These are phyloP conservation scores for Zymoseptoria ardabiliae DNA, from an alignment of 2,329 filamentous ascomycete genomes.

Conservation along the genomic window DNA sequence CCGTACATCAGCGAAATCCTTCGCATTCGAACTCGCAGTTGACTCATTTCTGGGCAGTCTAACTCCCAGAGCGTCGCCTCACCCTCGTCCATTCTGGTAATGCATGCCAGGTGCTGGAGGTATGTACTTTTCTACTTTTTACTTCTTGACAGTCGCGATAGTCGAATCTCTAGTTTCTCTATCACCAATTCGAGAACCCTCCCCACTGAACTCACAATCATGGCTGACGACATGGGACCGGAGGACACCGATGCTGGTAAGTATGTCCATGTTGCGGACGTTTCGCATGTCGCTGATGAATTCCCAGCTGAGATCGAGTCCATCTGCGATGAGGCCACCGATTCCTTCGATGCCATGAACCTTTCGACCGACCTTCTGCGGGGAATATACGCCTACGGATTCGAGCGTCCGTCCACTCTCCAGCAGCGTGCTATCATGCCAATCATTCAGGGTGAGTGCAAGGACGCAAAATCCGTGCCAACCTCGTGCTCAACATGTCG, in stretches of 20 bases:
- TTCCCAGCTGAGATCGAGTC: conserved; percentile 92
- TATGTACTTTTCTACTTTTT: too few relatives aligned
- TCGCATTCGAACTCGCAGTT: too few relatives aligned
- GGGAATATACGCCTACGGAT: conserved; percentile 99
- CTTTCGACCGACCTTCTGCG: conserved; percentile 95
- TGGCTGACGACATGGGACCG: conserved; percentile 91
- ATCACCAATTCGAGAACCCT: too few relatives aligned
- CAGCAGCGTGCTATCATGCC: conserved; percentile 99
- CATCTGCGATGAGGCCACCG: conserved; percentile 99
- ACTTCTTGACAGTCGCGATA: too few relatives aligned
- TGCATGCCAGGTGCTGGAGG: too few relatives aligned
- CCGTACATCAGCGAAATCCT: too few relatives aligned
- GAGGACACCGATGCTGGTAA: conserved; percentile 94
- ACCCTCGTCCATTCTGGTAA: too few relatives aligned
- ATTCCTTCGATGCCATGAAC: conserved; percentile 98
- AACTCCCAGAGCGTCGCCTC: too few relatives aligned
- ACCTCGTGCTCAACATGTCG: not conserved
- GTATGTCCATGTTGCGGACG: conserved; percentile 34
- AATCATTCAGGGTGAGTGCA: conserved; percentile 87
- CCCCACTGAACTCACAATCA: conserved; percentile 55
- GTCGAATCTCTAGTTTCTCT: too few relatives aligned
- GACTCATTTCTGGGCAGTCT: too few relatives aligned
- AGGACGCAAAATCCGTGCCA: too few relatives aligned
- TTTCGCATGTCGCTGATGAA: conserved; percentile 1
- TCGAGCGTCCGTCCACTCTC: conserved; percentile 98